phyloP scores from a whole-genome alignment of 1,139 yeast genomes.

The Diutina ranongensis region DNA sequence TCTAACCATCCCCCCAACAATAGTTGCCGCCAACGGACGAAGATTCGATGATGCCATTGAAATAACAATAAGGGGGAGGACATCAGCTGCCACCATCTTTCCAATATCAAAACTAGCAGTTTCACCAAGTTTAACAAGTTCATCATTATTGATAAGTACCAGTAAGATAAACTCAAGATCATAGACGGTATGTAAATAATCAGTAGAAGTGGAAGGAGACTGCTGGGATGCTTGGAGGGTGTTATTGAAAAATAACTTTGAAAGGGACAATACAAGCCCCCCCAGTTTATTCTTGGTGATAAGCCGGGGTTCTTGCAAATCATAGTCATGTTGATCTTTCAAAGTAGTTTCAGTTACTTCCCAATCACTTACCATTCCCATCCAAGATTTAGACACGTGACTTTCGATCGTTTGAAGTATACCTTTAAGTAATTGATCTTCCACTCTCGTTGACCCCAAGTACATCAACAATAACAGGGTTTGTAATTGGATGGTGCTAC shows the following conservation, averaged over 20 bases:
- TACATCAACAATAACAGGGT: constrained; percentile 40
- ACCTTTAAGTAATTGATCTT: constrained; percentile 50
- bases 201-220: constrained; percentile 6
- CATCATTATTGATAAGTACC: constrained; percentile 48
- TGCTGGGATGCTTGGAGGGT: neutral
- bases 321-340: constrained; percentile 15
- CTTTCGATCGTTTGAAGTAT: constrained; percentile 49
- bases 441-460: constrained; percentile 47
- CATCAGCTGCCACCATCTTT: constrained; percentile 44
- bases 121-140: constrained; percentile 26
- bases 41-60: constrained; percentile 23
- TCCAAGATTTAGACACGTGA: constrained; percentile 41
- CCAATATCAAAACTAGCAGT: constrained; percentile 36
- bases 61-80: constrained; percentile 47
- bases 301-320: constrained; percentile 32
- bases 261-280: constrained; percentile 44
- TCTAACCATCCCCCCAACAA: constrained; percentile 32
- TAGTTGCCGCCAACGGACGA: constrained; percentile 18
- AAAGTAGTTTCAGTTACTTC: constrained; percentile 35
- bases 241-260: constrained; percentile 38
- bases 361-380: constrained; percentile 50
- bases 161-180: constrained; percentile 54
- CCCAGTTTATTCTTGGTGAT: constrained; percentile 36
- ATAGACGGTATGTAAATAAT: constrained; percentile 23
- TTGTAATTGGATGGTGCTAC: constrained; percentile 36